Base-by-base conservation (phyloP, 352 stramenopile genomes). In the Plasmopara muralis region DNA sequence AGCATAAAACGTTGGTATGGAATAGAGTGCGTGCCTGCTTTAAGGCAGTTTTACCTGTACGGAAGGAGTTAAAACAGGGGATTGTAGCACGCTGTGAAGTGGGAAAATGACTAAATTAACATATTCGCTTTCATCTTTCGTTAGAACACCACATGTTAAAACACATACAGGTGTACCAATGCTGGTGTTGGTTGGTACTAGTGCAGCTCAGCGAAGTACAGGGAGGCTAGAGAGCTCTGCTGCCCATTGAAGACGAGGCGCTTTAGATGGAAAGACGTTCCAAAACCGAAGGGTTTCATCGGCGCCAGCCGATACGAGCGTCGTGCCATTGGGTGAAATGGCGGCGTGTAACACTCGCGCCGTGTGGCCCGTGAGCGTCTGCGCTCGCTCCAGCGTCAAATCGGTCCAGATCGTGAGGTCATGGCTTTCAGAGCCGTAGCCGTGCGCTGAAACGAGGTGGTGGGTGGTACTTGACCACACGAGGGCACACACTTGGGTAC, bases 271-370 rank as follows among this genome's bases (percentile, higher is more conserved):
- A 34, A 82, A 98, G 0, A 98, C 72, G 57, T 98, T 88, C 95
- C 95, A 99, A 70, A 99, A 98, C 38, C 94, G 79, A 33, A 99
- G 74, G 6, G 93, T 98, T 74, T 99, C 95, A 68, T 99, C 96
- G 4, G 88, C 94, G 5, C 87, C 93, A 10, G 88, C 94, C 4
- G 95, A 98, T 29, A 96, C 87, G 14, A 98, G 89, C 31, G 77
- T 96, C 10, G 60, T 62, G 47, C 94, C 94, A 69, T 98, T 90
- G 12, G 95, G 94, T 43, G 87, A 97, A 38, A 89, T 68, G 28
- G 87, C 89, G 52, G 98, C 82, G 55, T 98, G 85, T 38, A 98
- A 76, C 1, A 98, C 91, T 39, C 95, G 80, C 9, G 83, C 82
- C 9, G 83, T 96, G 68, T 98, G 95, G 29, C 91, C 92, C 37